Evolutionary conservation across 1,284 basidiomycete species (phyloP), one percentile per base, ranked within the genome.

Genomic region (Mycosarcoma maydis): DNA sequence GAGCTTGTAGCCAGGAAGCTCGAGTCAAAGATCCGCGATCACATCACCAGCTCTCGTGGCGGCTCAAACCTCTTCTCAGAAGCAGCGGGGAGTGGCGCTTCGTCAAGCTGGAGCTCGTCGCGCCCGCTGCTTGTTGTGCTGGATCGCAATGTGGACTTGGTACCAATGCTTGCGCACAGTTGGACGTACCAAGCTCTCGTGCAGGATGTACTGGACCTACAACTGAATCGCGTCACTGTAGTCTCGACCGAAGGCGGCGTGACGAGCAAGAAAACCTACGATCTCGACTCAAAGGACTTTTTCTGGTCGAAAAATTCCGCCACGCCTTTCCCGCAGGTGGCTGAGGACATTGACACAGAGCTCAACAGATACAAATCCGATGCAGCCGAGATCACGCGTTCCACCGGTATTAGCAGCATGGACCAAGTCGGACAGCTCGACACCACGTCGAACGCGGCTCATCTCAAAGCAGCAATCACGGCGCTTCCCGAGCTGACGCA

Each of bases 111-210:
- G 73, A 51, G 32, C 33, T 53, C 59, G 1, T 62, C 67, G 7
- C 68, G 76, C 0, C 76, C 76, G 2, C 50, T 99, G 34, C 86
- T 99, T 7, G 88, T 98, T 43, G 89, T 99, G 41, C 85, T 98
- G 51, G 96, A 99, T 80, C 88, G 96, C 27, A 98, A 98, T 75
- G 86, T 98, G 45, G 96, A 99, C 80, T 86, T 99, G 14, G 90
- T 95, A 1, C 92, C 96, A 4, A 93, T 96, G 87, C 83, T 99
- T 14, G 91, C 92, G 2, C 96, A 99, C 81, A 94, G 94, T 2
- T 99, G 96, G 96, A 98, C 96, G 26, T 99, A 99, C 78, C 96
- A 99, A 83, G 94, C 96, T 0, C 88, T 99, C 19, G 92, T 98
- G 0, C 95, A 95, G 43, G 96, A 99, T 80, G 98, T 97, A 61